Conservation (phyloP, 78 protist species). For the Anaeramoeba flamelloides region DNA sequence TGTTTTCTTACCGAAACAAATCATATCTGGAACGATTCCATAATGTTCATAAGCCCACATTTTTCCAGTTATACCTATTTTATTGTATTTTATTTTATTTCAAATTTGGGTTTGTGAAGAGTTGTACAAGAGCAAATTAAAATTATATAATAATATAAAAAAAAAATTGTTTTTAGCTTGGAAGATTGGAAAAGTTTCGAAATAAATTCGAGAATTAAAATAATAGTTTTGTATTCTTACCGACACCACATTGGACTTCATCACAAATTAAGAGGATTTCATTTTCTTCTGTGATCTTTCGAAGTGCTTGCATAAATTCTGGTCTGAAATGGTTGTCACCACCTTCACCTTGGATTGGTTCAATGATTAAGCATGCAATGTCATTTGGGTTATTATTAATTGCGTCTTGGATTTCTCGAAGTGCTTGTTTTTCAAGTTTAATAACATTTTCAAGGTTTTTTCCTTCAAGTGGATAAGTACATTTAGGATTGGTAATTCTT, state of each 20-base stretch:
- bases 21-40: too few species aligned
- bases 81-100: too few species aligned
- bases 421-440: neutral
- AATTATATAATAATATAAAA: too few species aligned
- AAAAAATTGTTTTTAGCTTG: too few species aligned
- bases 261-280: neutral
- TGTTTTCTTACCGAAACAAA: too few species aligned
- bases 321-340: constrained; percentile 1
- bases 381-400: neutral
- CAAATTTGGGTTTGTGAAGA: too few species aligned
- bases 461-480: neutral
- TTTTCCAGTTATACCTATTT: too few species aligned
- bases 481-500: neutral
- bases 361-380: neutral
- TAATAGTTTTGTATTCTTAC: too few species aligned
- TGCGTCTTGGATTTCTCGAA: neutral
- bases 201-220: too few species aligned
- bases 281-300: neutral
- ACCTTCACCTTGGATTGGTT: neutral
- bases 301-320: neutral
- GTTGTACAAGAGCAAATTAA: too few species aligned
- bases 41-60: too few species aligned
- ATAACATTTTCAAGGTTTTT: neutral
- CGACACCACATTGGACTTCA: neutral
- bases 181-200: too few species aligned